Base-by-base conservation (phyloP, 1,139 yeast species). In the Taiozyma onychis region DNA sequence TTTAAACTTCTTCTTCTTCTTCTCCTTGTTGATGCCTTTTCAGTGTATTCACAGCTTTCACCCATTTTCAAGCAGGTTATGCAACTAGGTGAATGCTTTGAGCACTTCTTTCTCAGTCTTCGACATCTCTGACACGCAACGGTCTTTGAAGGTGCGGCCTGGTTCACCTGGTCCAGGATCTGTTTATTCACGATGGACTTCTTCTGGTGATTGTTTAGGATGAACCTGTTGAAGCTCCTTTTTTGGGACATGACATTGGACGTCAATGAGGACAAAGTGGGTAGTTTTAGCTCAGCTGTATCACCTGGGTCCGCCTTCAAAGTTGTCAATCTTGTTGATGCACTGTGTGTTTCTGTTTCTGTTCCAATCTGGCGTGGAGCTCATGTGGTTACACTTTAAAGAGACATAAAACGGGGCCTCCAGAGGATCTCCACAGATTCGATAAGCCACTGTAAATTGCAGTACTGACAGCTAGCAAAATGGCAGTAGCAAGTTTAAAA, bases 41-140 rank as follows among this genome's bases (percentile, higher is more conserved):
- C 60, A 8, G 54, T 48, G 28, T 58, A 58, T 27, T 50, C 51
- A 44, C 62, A 58, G 9, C 53, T 51, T 24, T 56, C 58, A 11
- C 56, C 56, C 61, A 58, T 58, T 51, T 66, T 70, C n/a, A 54
- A 55, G 57, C 83, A 78, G 43, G 74, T 75, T 5, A 59, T 50
- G 54, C 83, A 78, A 10, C 58, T 63, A 0, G 81, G 80, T 4
- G 63, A 48, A 35, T 70, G 70, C 53, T 73, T 75, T 3, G 77
- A 68, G 57, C 83, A 78, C 55, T 73, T 75, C 60, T 75, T 77
- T 62, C 78, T 76, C 39, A 76, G 62, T 46, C 68, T 66, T 44
- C 81, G 60, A 54, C 77, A 71, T 49, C 77, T 57, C 4, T 70
- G 62, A 54, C 78, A 74, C 0, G 78, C 62, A 4, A 56, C 52